Percentiles rank a stretch among this genome's conserved stretches.
phyloP scores from a whole-genome alignment of 1,284 basidiomycete genomes.

The Lentinula novae-zelandiae region DNA sequence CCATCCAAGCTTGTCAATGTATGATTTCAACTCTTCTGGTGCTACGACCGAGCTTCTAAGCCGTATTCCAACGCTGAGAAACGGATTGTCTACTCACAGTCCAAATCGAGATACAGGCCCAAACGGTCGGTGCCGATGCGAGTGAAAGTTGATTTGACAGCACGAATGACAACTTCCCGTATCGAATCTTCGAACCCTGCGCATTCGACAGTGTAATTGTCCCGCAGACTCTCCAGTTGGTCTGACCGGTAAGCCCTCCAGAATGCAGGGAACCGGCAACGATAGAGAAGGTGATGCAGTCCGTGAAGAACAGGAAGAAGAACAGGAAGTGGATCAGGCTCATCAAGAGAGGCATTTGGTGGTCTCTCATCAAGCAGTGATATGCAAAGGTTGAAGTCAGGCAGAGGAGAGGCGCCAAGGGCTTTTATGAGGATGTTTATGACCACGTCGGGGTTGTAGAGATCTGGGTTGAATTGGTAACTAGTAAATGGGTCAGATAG shows the following conservation, averaged over 20 bases:
- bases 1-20: conserved; percentile 77
- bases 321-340: conserved; percentile 73
- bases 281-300: conserved; percentile 76
- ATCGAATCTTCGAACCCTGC: conserved; percentile 81
- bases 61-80: conserved; percentile 13
- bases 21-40: conserved; percentile 53
- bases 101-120: conserved; percentile 70
- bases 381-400: conserved; percentile 93
- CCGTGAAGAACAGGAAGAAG: conserved; percentile 75
- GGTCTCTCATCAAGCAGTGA: conserved; percentile 82
- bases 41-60: conserved; percentile 33
- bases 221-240: conserved; percentile 66
- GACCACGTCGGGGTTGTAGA: conserved; percentile 91
- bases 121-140: conserved; percentile 69
- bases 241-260: conserved; percentile 75
- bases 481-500: conserved; percentile 36
- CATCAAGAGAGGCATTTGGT: conserved; percentile 59
- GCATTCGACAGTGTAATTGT: conserved; percentile 82
- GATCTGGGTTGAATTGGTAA: conserved; percentile 94
- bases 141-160: conserved; percentile 78
- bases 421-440: conserved; percentile 95
- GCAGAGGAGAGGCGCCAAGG: conserved; percentile 76
- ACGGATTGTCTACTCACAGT: conserved; percentile 41
- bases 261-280: conserved; percentile 89
- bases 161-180: conserved; percentile 71